phyloP scores from a whole-genome alignment of 257 asterid genomes.

The Ilex aquifolium region DNA sequence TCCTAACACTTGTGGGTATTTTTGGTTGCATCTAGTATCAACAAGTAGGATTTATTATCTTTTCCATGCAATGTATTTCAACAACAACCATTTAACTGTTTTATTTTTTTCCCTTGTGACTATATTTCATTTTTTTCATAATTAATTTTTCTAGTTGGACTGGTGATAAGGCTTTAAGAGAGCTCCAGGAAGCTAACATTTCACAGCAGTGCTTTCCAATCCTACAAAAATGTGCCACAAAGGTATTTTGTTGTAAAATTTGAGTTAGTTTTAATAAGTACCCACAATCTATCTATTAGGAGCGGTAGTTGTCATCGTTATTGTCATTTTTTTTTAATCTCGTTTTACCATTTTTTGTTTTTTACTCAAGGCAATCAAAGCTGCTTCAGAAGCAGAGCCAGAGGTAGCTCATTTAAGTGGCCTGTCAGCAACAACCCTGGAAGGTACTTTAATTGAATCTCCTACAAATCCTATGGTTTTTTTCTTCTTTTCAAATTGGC shows the following conservation, averaged over 20 bases:
- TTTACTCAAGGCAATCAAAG: slow-evolving; percentile 62
- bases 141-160: slow-evolving; percentile 60
- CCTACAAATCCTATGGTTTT: slow-evolving; percentile 8
- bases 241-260: slow-evolving; percentile 38
- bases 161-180: slow-evolving; percentile 84
- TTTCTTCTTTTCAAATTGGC: slow-evolving; percentile 9
- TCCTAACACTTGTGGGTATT: too few species aligned
- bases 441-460: slow-evolving; percentile 41
- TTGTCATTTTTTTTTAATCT: too few species aligned
- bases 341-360: slow-evolving; percentile 12
- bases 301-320: too few species aligned
- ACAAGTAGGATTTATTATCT: too few species aligned
- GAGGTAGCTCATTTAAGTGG: slow-evolving; percentile 64
- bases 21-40: too few species aligned
- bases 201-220: slow-evolving; percentile 64
- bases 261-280: slow-evolving; percentile 3
- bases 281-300: not conserved
- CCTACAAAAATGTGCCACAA: slow-evolving; percentile 72
- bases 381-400: slow-evolving; percentile 74
- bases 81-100: not conserved
- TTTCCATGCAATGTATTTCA: too few species aligned
- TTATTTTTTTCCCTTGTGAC: not conserved
- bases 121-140: slow-evolving; percentile 6
- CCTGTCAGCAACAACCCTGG: slow-evolving; percentile 57
- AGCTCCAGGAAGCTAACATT: slow-evolving; percentile 79